phyloP scores from a whole-genome alignment of 2,329 filamentous ascomycete species.

The Trichophyton schoenleinii region DNA sequence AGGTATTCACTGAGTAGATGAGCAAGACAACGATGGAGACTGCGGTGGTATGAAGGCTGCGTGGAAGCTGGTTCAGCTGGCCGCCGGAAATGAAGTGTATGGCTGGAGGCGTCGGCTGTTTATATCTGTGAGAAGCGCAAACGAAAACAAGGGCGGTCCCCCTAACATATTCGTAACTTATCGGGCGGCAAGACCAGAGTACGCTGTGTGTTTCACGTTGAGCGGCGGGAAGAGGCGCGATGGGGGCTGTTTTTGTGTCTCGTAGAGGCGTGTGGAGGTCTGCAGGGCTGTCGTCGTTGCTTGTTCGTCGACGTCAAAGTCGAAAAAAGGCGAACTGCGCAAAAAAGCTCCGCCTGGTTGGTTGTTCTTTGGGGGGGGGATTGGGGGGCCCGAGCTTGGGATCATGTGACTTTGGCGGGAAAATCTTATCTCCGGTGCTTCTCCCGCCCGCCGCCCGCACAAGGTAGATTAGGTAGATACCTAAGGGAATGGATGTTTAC shows the following conservation, averaged over 20 bases:
- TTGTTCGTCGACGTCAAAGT: not conserved
- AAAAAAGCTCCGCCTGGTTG: too few species aligned
- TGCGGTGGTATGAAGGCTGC: not conserved
- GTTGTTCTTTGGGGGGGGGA: not conserved
- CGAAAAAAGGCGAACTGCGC: too few species aligned
- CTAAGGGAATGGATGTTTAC: not conserved
- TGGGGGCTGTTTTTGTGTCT: not conserved
- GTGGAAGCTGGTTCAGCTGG: not conserved
- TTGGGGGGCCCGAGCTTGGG: not conserved
- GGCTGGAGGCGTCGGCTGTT: not conserved
- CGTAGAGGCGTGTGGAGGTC: not conserved
- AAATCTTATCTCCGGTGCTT: not conserved
- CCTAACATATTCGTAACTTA: slow-evolving; percentile 9
- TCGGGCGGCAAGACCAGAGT: not conserved
- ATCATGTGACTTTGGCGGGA: not conserved
- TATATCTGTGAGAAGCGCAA: not conserved
- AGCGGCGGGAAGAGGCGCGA: not conserved
- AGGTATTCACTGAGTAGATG: not conserved
- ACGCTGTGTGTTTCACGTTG: not conserved
- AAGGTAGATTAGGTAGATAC: too few species aligned
- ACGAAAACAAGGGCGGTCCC: slow-evolving; percentile 5
- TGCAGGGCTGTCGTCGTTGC: not conserved
- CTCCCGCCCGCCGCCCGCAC: not conserved
- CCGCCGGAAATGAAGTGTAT: not conserved
- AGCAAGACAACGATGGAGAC: not conserved